Conservation (phyloP, 2,329 filamentous ascomycete species). For the Dendrostoma leiphaemia region DNA sequence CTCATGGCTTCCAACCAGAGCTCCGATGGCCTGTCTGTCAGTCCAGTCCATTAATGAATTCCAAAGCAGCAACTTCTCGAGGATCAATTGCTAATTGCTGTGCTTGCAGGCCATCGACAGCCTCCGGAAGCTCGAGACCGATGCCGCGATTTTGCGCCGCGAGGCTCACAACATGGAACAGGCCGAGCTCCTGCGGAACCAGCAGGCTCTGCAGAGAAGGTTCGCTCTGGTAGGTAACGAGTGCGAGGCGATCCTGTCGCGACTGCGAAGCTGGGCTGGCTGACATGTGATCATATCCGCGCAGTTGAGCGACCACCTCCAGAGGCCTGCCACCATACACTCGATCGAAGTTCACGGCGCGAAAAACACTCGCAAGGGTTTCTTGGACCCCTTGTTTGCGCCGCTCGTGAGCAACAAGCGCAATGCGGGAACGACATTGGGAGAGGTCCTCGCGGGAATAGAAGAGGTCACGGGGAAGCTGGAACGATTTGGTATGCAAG, state of each 20-base stretch:
- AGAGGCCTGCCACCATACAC: constrained; percentile 83
- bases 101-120: constrained; percentile 32
- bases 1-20: constrained; percentile 34
- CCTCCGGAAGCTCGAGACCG: constrained; percentile 39
- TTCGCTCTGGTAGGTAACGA: constrained; percentile 30
- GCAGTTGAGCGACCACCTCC: constrained; percentile 79
- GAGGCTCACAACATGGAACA: constrained; percentile 33
- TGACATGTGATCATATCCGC: constrained; percentile 16
- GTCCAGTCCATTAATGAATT: constrained; percentile 21
- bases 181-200: constrained; percentile 28
- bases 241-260: not conserved
- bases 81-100: constrained; percentile 14
- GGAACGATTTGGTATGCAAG: constrained; percentile 68
- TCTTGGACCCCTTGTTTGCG: constrained; percentile 78
- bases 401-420: constrained; percentile 71
- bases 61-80: constrained; percentile 19
- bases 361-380: constrained; percentile 75
- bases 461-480: constrained; percentile 71
- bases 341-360: constrained; percentile 82
- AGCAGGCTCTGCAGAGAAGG: constrained; percentile 38
- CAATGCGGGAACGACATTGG: constrained; percentile 70
- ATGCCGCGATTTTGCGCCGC: constrained; percentile 35
- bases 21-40: constrained; percentile 29
- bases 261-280: not conserved
- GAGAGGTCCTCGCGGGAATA: constrained; percentile 73